These are phyloP conservation scores for Wickerhamiella pararugosa DNA, from an alignment of 1,139 yeast genomes.

Conservation along the genomic window DNA sequence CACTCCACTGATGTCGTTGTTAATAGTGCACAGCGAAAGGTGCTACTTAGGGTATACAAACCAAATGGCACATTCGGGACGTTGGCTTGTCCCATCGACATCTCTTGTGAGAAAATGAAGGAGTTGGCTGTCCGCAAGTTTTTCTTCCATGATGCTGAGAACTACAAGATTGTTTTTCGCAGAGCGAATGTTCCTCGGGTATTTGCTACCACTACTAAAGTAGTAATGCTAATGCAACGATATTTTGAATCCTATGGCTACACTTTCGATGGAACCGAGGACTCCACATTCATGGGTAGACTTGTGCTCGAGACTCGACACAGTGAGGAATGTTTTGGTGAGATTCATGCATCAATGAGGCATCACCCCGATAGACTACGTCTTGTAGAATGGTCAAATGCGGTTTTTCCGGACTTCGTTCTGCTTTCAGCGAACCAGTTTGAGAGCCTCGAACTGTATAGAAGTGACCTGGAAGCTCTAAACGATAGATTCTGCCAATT, in stretches of 20 bases:
- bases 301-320: conserved; percentile 43
- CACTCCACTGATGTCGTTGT: too few relatives aligned
- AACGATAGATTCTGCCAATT: conserved; percentile 66
- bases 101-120: conserved; percentile 63
- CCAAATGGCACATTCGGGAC: conserved; percentile 78
- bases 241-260: conserved; percentile 68
- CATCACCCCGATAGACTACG: conserved; percentile 64
- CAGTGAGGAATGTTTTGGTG: conserved; percentile 52
- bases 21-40: conserved; percentile 4
- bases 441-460: conserved; percentile 27
- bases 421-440: conserved; percentile 1
- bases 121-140: conserved; percentile 59
- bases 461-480: conserved; percentile 38
- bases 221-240: conserved; percentile 63
- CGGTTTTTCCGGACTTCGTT: conserved; percentile 35
- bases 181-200: conserved; percentile 71
- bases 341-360: conserved; percentile 44
- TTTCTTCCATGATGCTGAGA: conserved; percentile 51
- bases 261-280: conserved; percentile 68
- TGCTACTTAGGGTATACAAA: conserved; percentile 52
- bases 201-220: conserved; percentile 57
- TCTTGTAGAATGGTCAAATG: conserved; percentile 68
- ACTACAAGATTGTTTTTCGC: conserved; percentile 64
- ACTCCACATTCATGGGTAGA: conserved; percentile 71
- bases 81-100: conserved; percentile 55